Evolutionary conservation across 1,284 basidiomycete genomes (phyloP).

Genomic region (Ganoderma leucocontextum): DNA sequence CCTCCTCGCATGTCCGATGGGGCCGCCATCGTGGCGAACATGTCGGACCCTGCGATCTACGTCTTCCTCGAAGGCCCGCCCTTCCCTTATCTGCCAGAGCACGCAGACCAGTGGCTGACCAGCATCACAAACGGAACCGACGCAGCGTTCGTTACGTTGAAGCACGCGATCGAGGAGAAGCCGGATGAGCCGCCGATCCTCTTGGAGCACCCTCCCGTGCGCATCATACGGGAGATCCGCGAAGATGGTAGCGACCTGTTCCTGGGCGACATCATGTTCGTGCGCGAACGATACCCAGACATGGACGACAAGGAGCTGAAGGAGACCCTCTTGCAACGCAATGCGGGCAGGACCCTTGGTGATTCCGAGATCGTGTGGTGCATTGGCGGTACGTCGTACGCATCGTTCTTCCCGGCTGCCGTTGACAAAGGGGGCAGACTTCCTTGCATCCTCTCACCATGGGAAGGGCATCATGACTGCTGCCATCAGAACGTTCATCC

Average conservation of each 20-base stretch:
- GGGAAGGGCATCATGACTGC: conserved; percentile 74
- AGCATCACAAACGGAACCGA: conserved; percentile 37
- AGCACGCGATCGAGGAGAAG: conserved; percentile 37
- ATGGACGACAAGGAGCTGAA: conserved; percentile 44
- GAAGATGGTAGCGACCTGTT: conserved; percentile 57
- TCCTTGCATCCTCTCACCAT: conserved; percentile 63
- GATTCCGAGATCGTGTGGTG: conserved; percentile 61
- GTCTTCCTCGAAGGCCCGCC: conserved; percentile 56
- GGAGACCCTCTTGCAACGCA: conserved; percentile 46
- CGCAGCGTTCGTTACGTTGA: conserved; percentile 48
- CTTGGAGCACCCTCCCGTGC: conserved; percentile 52
- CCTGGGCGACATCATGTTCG: conserved; percentile 53
- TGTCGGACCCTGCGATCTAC: conserved; percentile 62
- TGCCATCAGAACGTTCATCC: conserved; percentile 57
- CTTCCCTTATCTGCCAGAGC: conserved; percentile 58
- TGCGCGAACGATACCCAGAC: conserved; percentile 46
- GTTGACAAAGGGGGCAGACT: conserved; percentile 49
- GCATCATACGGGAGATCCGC: conserved; percentile 53
- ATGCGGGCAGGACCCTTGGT: conserved; percentile 47
- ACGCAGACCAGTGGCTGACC: conserved; percentile 47
- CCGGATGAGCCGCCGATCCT: conserved; percentile 40
- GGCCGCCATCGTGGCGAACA: conserved; percentile 42
- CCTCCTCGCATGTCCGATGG: conserved; percentile 60
- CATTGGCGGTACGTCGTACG: conserved; percentile 54
- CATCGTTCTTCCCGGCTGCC: neutral